Evolutionary conservation across 73 alveolate genomes (phyloP), one percentile per base, ranked within the genome.

Genomic region (Urostyla sp.): DNA sequence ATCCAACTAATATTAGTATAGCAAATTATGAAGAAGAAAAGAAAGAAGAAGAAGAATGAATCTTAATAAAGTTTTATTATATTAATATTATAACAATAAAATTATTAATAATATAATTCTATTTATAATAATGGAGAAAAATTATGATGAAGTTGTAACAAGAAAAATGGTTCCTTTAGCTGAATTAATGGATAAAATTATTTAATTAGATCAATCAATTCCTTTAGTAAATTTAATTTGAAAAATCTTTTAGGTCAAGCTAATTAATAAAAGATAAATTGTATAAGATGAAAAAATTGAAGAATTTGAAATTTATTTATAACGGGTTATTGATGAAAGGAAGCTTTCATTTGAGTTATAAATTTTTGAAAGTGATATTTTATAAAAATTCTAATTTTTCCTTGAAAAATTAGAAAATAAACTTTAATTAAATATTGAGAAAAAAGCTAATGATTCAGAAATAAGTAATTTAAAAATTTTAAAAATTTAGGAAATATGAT

Each of bases 101-200:
- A n/a, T n/a, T n/a, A n/a, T n/a, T n/a, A n/a, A n/a, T n/a, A n/a
- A n/a, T n/a, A n/a, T n/a, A n/a, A n/a, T n/a, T n/a, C n/a, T n/a
- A n/a, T n/a, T n/a, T n/a, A n/a, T n/a, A n/a, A n/a, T n/a, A n/a
- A n/a, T n/a, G n/a, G n/a, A n/a, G n/a, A n/a, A n/a, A n/a, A n/a
- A n/a, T n/a, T 40, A 15, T 40, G 51, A 40, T 55, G 31, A 2
- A 55, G 72, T n/a, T 20, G 4, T 11, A 23, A 27, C 31, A 11
- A 15, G 37, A 32, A 59, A 59, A 20, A 59, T 59, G 76, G 76
- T 59, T 35, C 76, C 76, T n/a, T 20, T 59, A 31, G 53, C 55
- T n/a, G 76, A 59, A 3, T 27, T 59, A 10, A 59, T 59, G 76
- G 13, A 59, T 18, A 59, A 59, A 59, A 59, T 59, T 52, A 32